Evolutionary conservation across 1,139 yeast genomes (phyloP), one percentile per base, ranked within the genome.

Genomic region (Yamadazyma songkhlaensis): DNA sequence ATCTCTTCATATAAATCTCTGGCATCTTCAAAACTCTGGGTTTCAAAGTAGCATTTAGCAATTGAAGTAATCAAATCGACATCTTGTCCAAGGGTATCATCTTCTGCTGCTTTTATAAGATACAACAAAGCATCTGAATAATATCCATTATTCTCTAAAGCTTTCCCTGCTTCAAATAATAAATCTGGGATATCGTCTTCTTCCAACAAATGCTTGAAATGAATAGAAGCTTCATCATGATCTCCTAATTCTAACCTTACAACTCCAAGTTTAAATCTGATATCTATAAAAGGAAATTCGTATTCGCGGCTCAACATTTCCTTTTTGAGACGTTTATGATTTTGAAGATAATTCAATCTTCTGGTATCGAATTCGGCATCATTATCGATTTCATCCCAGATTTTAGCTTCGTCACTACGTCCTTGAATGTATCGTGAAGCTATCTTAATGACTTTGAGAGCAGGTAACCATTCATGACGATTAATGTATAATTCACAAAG

Each of bases 311-410:
- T 30, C 2, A 21, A 17, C 22, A 25, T 13, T n/a, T 34, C 32
- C 1, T 33, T 34, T 9, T 51, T 48, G 4, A 64, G 64, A 2
- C 64, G 56, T 4, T 40, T 36, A 7, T 39, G 34, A 38, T 40
- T 20, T 23, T 45, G 34, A 3, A 65, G 36, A 3, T 54, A 46
- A 20, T 67, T 70, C 24, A 76, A 64, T 43, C 95, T 66, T 51
- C 90, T 71, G 31, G 48, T 44, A 55, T 84, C 94, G 59, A 83
- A 92, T 57, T 92, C 98, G 0, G 86, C 66, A 57, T 92, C 98
- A 45, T 81, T 82, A 9, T 68, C 67, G 9, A 64, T 61, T 24
- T 83, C 89, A 47, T 86, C 88, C 98, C 98, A 92, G 96, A 97
- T 90, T 71, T 84, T 88, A 0, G 69, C 66, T 57, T 92, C 96